A percentile compares a stretch with the other conserved stretches of the same genome.
Evolutionary conservation across 1,139 yeast genomes (phyloP).

Genomic region (Taphrina communis): DNA sequence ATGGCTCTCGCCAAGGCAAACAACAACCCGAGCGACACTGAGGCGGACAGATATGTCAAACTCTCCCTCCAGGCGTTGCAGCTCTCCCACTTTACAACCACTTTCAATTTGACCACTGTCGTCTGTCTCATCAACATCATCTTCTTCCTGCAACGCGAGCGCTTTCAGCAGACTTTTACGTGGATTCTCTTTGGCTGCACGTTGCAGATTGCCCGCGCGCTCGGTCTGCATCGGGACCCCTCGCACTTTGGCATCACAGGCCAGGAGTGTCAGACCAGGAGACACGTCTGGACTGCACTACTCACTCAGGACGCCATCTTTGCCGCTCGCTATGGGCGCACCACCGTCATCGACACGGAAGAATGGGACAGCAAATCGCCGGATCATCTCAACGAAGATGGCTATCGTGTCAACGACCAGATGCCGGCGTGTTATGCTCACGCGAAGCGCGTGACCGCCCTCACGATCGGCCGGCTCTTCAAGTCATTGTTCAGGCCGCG

Average conservation of each 20-base stretch:
- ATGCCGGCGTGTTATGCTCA: conserved; percentile 18
- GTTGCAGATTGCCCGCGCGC: conserved; percentile 18
- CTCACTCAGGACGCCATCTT: conserved; percentile 12
- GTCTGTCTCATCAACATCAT: conserved; percentile 18
- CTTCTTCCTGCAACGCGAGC: conserved; percentile 11
- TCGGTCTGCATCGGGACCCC: conserved; percentile 24
- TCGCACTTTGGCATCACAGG: conserved; percentile 16
- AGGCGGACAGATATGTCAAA: conserved; percentile 4
- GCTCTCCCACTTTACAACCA: conserved; percentile 4
- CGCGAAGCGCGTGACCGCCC: conserved; percentile 5
- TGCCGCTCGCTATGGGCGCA: conserved; percentile 18
- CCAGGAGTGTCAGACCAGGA: conserved; percentile 15
- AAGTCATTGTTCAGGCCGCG: conserved; percentile 15
- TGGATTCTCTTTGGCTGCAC: conserved; percentile 23
- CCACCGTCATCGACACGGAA: conserved; percentile 13
- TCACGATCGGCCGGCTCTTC: conserved; percentile 19
- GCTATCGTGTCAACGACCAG: neutral
- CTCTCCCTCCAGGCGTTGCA: conserved; percentile 12
- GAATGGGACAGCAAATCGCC: conserved; percentile 22
- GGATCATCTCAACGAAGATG: conserved; percentile 11
- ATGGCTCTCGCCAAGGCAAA: conserved; percentile 17
- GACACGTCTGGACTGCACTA: conserved; percentile 18
- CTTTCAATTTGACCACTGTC: conserved; percentile 6
- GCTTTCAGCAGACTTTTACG: conserved; percentile 20
- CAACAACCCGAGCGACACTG: neutral